Evolutionary conservation across 108 stramenopile species (phyloP).

Genomic region (Pseudonitzschia delicatissima): DNA sequence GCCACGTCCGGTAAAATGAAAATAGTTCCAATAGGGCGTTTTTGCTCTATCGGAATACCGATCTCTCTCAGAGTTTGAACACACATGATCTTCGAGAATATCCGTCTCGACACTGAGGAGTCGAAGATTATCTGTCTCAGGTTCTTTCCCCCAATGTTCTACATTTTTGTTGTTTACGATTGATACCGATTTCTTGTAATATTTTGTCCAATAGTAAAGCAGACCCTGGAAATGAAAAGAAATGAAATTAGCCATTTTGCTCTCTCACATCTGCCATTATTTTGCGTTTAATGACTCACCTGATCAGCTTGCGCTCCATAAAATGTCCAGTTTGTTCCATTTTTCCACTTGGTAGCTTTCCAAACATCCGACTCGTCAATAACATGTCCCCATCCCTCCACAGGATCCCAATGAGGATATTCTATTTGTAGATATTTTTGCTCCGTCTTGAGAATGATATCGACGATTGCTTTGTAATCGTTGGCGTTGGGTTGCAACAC

Average conservation of each 20-base stretch:
- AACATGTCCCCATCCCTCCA: slow-evolving; percentile 21
- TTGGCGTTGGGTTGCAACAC: slow-evolving; percentile 32
- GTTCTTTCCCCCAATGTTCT: slow-evolving; percentile 23
- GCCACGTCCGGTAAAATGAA: slow-evolving; percentile 33
- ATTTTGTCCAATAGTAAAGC: slow-evolving; percentile 50
- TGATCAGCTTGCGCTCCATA: slow-evolving; percentile 21
- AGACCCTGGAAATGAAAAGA: slow-evolving; percentile 23
- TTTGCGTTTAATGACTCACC: not conserved
- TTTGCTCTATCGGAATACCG: not conserved
- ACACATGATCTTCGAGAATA: not conserved
- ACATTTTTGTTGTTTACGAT: slow-evolving; percentile 25
- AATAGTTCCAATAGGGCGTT: slow-evolving; percentile 35
- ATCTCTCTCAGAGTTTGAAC: not conserved
- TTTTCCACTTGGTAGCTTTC: not conserved
- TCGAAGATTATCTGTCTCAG: not conserved
- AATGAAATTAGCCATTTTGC: not conserved
- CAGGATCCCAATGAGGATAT: slow-evolving; percentile 39
- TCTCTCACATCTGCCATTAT: not conserved
- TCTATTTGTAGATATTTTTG: slow-evolving; percentile 16
- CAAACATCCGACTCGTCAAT: not conserved
- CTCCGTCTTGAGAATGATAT: slow-evolving; percentile 20
- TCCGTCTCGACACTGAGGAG: not conserved
- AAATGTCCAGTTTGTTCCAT: slow-evolving; percentile 18
- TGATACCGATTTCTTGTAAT: slow-evolving; percentile 35
- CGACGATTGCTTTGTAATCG: slow-evolving; percentile 20